Percentiles rank a stretch among this genome's conserved stretches.
These are phyloP conservation scores for Exserohilum turcica DNA, from an alignment of 2,329 filamentous ascomycete species.

Conservation along the genomic window DNA sequence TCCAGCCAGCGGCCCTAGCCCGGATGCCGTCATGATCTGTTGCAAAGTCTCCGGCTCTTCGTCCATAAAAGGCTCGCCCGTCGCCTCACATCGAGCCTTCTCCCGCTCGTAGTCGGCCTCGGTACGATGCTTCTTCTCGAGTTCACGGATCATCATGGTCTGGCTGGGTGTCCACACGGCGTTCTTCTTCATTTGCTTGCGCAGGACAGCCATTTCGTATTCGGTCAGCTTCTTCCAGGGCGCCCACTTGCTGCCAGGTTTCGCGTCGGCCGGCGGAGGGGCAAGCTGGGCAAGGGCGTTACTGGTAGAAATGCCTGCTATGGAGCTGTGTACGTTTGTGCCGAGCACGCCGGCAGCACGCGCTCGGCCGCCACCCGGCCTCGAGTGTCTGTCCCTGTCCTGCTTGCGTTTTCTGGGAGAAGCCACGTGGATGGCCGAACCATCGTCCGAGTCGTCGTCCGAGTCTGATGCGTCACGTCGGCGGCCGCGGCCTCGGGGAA, in stretches of 20 bases:
- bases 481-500: constrained; percentile 20
- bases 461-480: constrained; percentile 18
- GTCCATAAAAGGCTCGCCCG: constrained; percentile 68
- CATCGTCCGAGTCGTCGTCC: constrained; percentile 26
- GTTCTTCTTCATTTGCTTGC: constrained; percentile 92
- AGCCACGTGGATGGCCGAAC: constrained; percentile 27
- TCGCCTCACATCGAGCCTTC: constrained; percentile 62
- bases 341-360: constrained; percentile 54
- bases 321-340: constrained; percentile 60
- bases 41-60: constrained; percentile 49
- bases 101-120: constrained; percentile 57
- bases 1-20: constrained; percentile 21
- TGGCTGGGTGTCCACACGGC: constrained; percentile 82
- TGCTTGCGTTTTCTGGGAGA: constrained; percentile 34
- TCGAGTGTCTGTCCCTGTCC: constrained; percentile 49
- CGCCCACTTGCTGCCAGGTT: constrained; percentile 63
- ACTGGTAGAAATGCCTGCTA: constrained; percentile 64
- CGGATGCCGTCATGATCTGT: constrained; percentile 28
- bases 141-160: constrained; percentile 81
- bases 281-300: constrained; percentile 64
- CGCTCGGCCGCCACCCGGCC: constrained; percentile 35
- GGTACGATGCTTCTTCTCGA: constrained; percentile 70
- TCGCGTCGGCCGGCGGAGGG: constrained; percentile 64
- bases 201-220: constrained; percentile 71
- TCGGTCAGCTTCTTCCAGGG: constrained; percentile 70